Conservation (phyloP, 352 stramenopile species). For the Phytophthora idaei region DNA sequence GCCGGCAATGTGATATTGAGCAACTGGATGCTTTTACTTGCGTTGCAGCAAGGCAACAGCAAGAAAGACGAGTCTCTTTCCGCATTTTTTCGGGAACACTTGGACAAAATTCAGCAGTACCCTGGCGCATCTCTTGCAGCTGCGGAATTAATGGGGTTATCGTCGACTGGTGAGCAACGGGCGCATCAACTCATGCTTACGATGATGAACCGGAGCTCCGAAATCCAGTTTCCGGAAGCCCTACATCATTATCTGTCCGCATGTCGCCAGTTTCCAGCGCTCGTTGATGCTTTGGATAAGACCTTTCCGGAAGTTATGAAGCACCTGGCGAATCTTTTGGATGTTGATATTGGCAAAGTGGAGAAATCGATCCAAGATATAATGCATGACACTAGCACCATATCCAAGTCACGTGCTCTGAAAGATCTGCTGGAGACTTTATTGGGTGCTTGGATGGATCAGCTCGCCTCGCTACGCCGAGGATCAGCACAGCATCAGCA, state of each 20-base stretch:
- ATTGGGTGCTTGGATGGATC: slow-evolving; percentile 47
- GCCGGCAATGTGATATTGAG: slow-evolving; percentile 34
- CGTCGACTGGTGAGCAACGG: slow-evolving; percentile 8
- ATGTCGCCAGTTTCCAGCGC: slow-evolving; percentile 25
- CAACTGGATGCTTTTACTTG: slow-evolving; percentile 52
- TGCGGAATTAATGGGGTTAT: slow-evolving; percentile 28
- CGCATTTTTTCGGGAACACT: slow-evolving; percentile 35
- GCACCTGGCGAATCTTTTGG: slow-evolving; percentile 33
- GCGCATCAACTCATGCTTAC: slow-evolving; percentile 34
- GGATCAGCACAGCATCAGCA: slow-evolving; percentile 1
- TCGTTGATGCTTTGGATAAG: slow-evolving; percentile 36
- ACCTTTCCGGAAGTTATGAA: slow-evolving; percentile 40
- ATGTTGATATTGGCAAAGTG: slow-evolving; percentile 28
- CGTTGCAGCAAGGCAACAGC: slow-evolving; percentile 11
- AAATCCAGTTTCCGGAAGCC: slow-evolving; percentile 29
- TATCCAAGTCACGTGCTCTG: slow-evolving; percentile 38
- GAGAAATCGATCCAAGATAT: slow-evolving; percentile 38
- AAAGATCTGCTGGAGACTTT: slow-evolving; percentile 41
- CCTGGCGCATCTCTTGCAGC: slow-evolving; percentile 35
- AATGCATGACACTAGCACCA: slow-evolving; percentile 32
- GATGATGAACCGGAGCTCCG: slow-evolving; percentile 34
- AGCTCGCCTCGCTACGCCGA: slow-evolving; percentile 26
- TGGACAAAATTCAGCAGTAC: slow-evolving; percentile 26
- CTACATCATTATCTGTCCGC: slow-evolving; percentile 48
- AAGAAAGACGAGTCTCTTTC: slow-evolving; percentile 23